These are phyloP conservation scores for Wallacemonas rigidus DNA, from an alignment of 208 protist genomes.

Conservation along the genomic window DNA sequence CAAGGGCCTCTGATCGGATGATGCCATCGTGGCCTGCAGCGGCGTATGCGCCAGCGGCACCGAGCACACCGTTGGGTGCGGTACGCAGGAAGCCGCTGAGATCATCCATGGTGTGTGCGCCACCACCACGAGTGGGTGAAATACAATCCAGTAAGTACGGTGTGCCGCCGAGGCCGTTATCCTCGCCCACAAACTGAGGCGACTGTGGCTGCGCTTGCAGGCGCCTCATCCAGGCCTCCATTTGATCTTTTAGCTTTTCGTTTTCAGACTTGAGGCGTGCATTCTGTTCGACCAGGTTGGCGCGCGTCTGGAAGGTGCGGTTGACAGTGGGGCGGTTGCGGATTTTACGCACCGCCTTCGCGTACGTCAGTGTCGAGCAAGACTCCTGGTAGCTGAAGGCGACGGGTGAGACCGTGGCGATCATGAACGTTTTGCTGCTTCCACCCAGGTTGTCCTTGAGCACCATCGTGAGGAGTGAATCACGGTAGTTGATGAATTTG, in stretches of 20 bases:
- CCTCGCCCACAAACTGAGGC: background rate
- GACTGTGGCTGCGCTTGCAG: conserved; percentile 3
- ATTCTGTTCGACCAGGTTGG: conserved; percentile 77
- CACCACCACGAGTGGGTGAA: conserved; percentile 13
- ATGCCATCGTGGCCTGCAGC: background rate
- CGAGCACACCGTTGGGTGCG: background rate
- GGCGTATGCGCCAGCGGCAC: background rate
- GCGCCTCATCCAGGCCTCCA: conserved; percentile 46
- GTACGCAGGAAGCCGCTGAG: conserved; percentile 9
- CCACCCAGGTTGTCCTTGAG: conserved; percentile 88
- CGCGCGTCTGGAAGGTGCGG: conserved; percentile 88
- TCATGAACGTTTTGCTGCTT: conserved; percentile 94
- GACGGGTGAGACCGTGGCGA: conserved; percentile 87
- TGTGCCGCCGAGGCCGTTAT: conserved; percentile 1
- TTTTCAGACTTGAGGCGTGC: conserved; percentile 60
- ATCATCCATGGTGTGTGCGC: background rate
- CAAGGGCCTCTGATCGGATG: conserved; percentile 33
- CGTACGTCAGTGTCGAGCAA: conserved; percentile 70
- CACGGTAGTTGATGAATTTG: conserved; percentile 92
- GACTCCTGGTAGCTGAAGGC: conserved; percentile 74
- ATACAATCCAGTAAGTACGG: conserved; percentile 9
- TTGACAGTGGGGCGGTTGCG: conserved; percentile 91
- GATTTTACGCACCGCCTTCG: conserved; percentile 68
- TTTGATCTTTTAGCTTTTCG: conserved; percentile 60
- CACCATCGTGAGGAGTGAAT: conserved; percentile 94